Evolutionary conservation across 1,284 basidiomycete species (phyloP).

Genomic region (Grifola frondosa): DNA sequence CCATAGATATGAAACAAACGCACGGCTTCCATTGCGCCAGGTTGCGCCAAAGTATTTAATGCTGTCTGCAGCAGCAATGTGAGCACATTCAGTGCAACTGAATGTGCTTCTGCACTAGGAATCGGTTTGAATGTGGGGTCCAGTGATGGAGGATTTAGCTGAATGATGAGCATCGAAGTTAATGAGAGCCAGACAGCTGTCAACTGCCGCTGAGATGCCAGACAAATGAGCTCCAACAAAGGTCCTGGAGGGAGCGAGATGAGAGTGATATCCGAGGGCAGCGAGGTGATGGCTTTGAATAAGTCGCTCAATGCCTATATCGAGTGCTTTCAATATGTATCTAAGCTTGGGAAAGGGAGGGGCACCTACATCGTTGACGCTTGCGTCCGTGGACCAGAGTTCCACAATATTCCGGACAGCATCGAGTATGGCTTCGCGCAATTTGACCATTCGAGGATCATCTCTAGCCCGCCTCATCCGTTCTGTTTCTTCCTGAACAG

Average conservation of each 20-base stretch:
- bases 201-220: constrained; percentile 70
- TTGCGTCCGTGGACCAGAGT: constrained; percentile 75
- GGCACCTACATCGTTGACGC: constrained; percentile 67
- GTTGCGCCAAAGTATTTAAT: constrained; percentile 51
- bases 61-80: constrained; percentile 64
- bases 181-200: constrained; percentile 84
- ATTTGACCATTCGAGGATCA: constrained; percentile 59
- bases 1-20: constrained; percentile 26
- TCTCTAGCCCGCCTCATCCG: constrained; percentile 61
- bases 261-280: constrained; percentile 71
- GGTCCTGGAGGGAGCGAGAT: constrained; percentile 79
- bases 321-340: constrained; percentile 5
- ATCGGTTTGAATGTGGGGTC: constrained; percentile 42
- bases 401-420: constrained; percentile 63
- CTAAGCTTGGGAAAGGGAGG: constrained; percentile 1
- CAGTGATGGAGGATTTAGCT: constrained; percentile 72
- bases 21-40: constrained; percentile 72
- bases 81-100: constrained; percentile 53
- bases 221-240: constrained; percentile 74
- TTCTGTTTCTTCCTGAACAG: constrained; percentile 46
- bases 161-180: constrained; percentile 73
- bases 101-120: constrained; percentile 41
- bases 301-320: constrained; percentile 72
- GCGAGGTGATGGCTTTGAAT: constrained; percentile 77
- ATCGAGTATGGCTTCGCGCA: constrained; percentile 65